Base-by-base conservation (phyloP, 1,284 basidiomycete genomes). In the Cerioporus squamosus region DNA sequence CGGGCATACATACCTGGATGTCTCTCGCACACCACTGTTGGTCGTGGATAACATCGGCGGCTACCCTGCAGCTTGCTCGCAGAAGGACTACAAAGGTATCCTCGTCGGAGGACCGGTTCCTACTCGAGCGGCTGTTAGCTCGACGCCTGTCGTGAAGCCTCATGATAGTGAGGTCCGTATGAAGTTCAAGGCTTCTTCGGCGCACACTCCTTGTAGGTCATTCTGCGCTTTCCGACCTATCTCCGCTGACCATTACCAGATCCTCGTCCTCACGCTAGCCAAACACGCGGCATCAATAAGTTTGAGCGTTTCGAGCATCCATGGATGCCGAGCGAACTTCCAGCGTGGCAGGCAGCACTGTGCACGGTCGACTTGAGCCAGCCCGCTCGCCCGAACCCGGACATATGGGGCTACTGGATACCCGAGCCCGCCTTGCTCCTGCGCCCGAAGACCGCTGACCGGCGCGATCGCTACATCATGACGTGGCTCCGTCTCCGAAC, bases 321-420 rank as follows among this genome's bases (percentile, higher is more conserved):
- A 5, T 59, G 53, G 53, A 59, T 59, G 57, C 57, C 57, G 9
- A 24, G 18, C 1, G 18, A 44, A 3, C 22, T 59, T 4, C 8
- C 44, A 1, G 23, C 39, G 5, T 55, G 57, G 53, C n/a, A 24
- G 1, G 9, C 44, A 2, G 53, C 52, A 1, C 26, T 59, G 44
- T 8, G 23, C 2, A 22, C 46, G 1, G 51, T 50, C 14, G 47
- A 49, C 38, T 42, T 29, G 4, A 38, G 33, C 0, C 24, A 26
- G 38, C 52, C 44, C 2, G 24, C 43, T 2, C 39, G 20, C 10
- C 42, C 47, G 6, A 15, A 39, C 0, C 23, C 39, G 6, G 14
- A 51, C 1, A 24, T 47, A 5, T 59, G 57, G 57, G 57, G 57
- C 0, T 53, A 59, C 48, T 59, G 57, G 57, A 53, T 51, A 5